A percentile compares a stretch with the other conserved stretches of the same genome.
Evolutionary conservation across 1,284 basidiomycete species (phyloP).

Genomic region (Ceratobasidium papillatum): DNA sequence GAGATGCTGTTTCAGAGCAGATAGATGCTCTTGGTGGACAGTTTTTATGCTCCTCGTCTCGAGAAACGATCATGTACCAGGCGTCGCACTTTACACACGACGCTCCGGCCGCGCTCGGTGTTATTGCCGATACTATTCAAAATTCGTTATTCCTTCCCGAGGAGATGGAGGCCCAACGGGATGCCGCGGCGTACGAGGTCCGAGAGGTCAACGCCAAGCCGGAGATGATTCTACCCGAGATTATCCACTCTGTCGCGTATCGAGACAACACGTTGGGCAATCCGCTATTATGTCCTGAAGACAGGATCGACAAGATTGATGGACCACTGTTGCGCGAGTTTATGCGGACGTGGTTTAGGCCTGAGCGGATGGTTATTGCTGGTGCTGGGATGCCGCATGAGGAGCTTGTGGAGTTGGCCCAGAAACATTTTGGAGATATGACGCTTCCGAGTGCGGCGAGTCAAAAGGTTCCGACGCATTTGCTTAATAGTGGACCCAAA

Average conservation of each 20-base stretch:
- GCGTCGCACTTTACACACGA: constrained; percentile 91
- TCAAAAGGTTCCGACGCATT: constrained; percentile 58
- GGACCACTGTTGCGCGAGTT: constrained; percentile 70
- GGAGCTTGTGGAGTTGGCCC: constrained; percentile 82
- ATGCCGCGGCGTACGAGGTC: constrained; percentile 93
- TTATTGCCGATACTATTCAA: constrained; percentile 91
- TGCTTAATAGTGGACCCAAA: constrained; percentile 55
- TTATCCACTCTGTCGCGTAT: constrained; percentile 89
- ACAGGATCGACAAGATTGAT: constrained; percentile 78
- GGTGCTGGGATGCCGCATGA: constrained; percentile 93
- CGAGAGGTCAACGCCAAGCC: constrained; percentile 89
- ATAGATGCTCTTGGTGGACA: constrained; percentile 92
- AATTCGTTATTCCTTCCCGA: constrained; percentile 80
- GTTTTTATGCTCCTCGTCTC: constrained; percentile 89
- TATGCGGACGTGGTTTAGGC: constrained; percentile 87
- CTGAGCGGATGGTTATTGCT: constrained; percentile 93
- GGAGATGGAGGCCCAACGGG: constrained; percentile 85
- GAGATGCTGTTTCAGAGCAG: constrained; percentile 80
- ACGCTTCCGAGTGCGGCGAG: constrained; percentile 55
- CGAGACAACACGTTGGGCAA: constrained; percentile 84
- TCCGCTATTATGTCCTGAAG: constrained; percentile 87
- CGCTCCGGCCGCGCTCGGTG: constrained; percentile 81
- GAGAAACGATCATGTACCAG: constrained; percentile 98
- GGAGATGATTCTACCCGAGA: constrained; percentile 94
- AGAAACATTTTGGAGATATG: constrained; percentile 85